Evolutionary conservation across 2,329 filamentous ascomycete genomes (phyloP), one percentile per base, ranked within the genome.

Genomic region (Westerdykella sp.): DNA sequence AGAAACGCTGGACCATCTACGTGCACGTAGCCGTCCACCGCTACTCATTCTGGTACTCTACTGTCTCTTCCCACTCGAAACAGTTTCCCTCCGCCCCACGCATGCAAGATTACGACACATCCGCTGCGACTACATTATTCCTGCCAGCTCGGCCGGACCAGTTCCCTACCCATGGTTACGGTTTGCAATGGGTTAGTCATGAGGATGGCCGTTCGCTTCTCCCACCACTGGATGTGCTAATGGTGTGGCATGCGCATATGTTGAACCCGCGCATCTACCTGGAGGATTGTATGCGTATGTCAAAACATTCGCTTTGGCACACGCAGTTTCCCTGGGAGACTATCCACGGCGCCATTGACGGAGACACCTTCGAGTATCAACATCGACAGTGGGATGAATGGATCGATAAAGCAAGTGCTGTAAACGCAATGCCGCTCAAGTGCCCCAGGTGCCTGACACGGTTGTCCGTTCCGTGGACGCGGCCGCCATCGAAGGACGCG

Each of bases 161-260:
- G 11, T 56, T 54, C 15, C 39, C 49, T 1, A 28, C 21, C 1
- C 5, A 32, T 15, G 44, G 47, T 5, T 16, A 42, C 14, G 50
- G 46, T 1, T 23, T 51, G 9, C 38, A 42, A 5, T 34, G 25
- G 1, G 25, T 28, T 28, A 7, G 4, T 7, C 2, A 12, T 28
- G 4, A 28, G 9, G 25, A 7, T 4, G 11, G 11, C 11, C 2
- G 9, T 4, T 38, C 37, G 9, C 4, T 6, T 1, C n/a, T 57
- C 18, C 54, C 53, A 31, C 63, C 68, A 13, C 15, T 63, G 73
- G 85, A 90, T 65, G 78, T 90, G 1, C 65, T 89, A 15, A 85
- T 90, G 83, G 81, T 90, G 0, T 86, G 83, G 81, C 86, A 91
- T 62, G 71, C 84, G 0, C 85, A 87, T 56, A 83, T 87, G 78